These are phyloP conservation scores for Agaricus blazei DNA, from an alignment of 768 basidiomycete species.

Conservation along the genomic window DNA sequence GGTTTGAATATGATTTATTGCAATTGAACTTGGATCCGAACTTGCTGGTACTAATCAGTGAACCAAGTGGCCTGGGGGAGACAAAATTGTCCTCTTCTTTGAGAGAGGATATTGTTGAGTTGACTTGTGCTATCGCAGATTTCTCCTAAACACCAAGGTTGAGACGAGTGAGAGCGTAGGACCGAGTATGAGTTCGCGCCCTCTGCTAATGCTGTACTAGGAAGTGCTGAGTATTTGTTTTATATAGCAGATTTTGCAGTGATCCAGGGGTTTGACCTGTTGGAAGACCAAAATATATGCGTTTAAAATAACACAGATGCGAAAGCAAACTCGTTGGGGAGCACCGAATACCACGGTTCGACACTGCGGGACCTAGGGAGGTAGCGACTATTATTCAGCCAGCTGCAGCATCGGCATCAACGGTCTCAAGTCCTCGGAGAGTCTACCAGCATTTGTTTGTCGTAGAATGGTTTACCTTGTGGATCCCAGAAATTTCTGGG, in stretches of 20 bases:
- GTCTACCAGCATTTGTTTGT: background rate
- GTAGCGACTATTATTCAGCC: conserved; percentile 12
- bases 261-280: conserved; percentile 10
- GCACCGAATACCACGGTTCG: conserved; percentile 8
- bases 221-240: conserved; percentile 3
- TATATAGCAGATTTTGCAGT: conserved; percentile 2
- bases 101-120: background rate
- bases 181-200: too few species aligned
- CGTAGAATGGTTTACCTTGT: conserved; percentile 7
- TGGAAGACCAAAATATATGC: background rate
- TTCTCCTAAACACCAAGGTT: conserved; percentile 5
- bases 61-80: too few species aligned
- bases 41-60: too few species aligned
- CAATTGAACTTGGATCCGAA: too few species aligned
- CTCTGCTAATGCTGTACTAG: too few species aligned
- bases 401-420: conserved; percentile 10
- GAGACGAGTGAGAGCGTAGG: too few species aligned
- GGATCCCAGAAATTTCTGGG: conserved; percentile 6
- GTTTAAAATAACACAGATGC: background rate
- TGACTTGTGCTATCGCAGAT: background rate
- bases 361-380: conserved; percentile 6
- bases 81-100: too few species aligned
- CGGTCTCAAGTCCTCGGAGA: conserved; percentile 10
- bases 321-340: conserved; percentile 6
- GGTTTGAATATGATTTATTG: too few species aligned